Percentiles rank a stretch among this genome's conserved stretches.
These are phyloP conservation scores for Backusella morwellensis DNA, from an alignment of 192 early-diverging fungal genomes.

Conservation along the genomic window DNA sequence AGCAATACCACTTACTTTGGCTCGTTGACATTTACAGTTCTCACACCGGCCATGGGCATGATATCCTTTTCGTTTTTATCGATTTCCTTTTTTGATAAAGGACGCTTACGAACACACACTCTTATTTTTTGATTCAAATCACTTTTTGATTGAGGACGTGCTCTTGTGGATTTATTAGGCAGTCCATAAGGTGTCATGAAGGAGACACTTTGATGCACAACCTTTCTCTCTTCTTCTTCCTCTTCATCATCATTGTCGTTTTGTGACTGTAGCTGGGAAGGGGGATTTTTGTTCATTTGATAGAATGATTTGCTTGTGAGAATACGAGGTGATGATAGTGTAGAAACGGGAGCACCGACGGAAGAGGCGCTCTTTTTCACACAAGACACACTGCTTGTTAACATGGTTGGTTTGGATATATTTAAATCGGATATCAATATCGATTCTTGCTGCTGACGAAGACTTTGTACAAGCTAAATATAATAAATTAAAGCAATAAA, in stretches of 20 bases:
- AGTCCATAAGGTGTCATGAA: slow-evolving; percentile 80
- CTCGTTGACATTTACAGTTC: slow-evolving; percentile 86
- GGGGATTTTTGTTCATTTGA: neutral
- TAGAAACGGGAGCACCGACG: neutral
- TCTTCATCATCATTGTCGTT: slow-evolving; percentile 15
- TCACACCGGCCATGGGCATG: slow-evolving; percentile 57
- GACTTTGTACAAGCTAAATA: slow-evolving; percentile 26
- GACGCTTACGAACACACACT: slow-evolving; percentile 96
- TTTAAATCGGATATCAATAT: slow-evolving; percentile 34
- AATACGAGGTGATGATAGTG: neutral
- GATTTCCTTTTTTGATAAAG: slow-evolving; percentile 86
- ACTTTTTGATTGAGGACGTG: slow-evolving; percentile 17
- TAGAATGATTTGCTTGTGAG: neutral
- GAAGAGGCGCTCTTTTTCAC: neutral
- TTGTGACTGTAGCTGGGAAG: neutral
- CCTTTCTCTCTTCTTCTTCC: slow-evolving; percentile 12
- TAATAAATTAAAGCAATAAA: neutral
- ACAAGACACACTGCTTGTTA: slow-evolving; percentile 16
- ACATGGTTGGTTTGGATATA: slow-evolving; percentile 6
- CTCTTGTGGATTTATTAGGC: slow-evolving; percentile 32
- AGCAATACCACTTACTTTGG: slow-evolving; percentile 66
- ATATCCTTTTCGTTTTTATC: slow-evolving; percentile 85
- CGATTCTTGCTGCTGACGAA: slow-evolving; percentile 32
- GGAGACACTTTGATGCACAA: slow-evolving; percentile 29
- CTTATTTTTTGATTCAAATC: slow-evolving; percentile 86